Base-by-base conservation (phyloP, 2,329 filamentous ascomycete species). In the Microsporum ferrugineum region DNA sequence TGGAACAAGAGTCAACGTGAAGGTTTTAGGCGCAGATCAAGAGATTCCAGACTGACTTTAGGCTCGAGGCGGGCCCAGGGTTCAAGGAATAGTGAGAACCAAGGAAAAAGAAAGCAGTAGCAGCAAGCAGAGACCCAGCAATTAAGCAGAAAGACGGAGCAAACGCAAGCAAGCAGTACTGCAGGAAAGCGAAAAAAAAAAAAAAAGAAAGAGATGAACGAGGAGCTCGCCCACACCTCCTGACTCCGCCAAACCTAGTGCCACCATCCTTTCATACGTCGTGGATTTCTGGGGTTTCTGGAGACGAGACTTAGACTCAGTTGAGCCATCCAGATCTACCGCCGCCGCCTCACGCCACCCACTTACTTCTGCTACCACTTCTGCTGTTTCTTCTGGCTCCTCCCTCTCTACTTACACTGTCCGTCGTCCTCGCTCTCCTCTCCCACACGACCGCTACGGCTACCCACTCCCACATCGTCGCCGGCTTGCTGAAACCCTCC, bases 11-110 rank as follows among this genome's bases (percentile, higher is more conserved):
- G 33, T 31, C 49, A 12, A 12, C n/a, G 10, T 12, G 49, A 34
- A 55, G 39, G 55, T 39, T 57, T 57, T 57, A 57, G 55, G 55
- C 55, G 36, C 55, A 57, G 34, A 57, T 41, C 55, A 41, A 43
- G 39, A 57, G 55, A 57, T 57, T 57, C 55, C 55, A 57, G 55
- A 57, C 55, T 57, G 55, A 43, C 55, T 57, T 57, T 57, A 57
- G 55, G 55, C 55, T 57, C 55, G 39, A 57, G 34, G 39, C 55
- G 55, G 55, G 34, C 55, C 55, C 55, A 57, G 36, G 23, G 55
- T 57, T 39, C 55, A 57, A 41, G 55, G 55, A 43, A 57, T 36
- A 43, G 55, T 17, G 39, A 57, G 39, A 57, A 43, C 34, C 34
- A 57, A 57, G 33, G 39, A 43, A 57, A 57, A 57, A 43, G 55